Evolutionary conservation across 2,329 filamentous ascomycete species (phyloP), one percentile per base, ranked within the genome.

Genomic region (Pseudogymnoascus sp.): DNA sequence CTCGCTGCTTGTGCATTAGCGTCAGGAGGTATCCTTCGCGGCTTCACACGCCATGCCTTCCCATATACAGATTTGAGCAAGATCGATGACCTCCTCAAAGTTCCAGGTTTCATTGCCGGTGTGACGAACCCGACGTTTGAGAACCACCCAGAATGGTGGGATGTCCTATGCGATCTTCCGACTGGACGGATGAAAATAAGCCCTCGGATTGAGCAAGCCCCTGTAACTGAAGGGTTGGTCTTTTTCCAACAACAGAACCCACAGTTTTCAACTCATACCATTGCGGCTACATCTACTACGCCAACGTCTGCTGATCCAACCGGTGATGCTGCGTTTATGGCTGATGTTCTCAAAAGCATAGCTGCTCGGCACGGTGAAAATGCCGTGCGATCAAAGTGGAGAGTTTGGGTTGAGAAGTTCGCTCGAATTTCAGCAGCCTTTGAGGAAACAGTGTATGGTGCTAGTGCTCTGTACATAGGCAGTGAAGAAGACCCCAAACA

Each of bases 61-160:
- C 95, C 95, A 1, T 99, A 99, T 73, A 99, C 95, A 0, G 95
- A 99, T 77, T 82, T 99, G 46, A 97, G 92, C 67, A 99, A 99
- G 77, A 93, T 99, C 65, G 95, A 99, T 69, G 95, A 97, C 73
- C 83, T 99, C 10, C 82, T 99, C 59, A 93, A 96, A 70, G 95
- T 99, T 0, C 93, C 95, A 5, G 95, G 95, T 1, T 99, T 99
- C 76, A 96, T 99, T 70, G 95, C 95, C 2, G 95, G 95, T 64
- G 95, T 99, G 42, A 99, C 93, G 1, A 99, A 99, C 73, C 95
- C 95, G 5, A 93, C 92, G 0, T 99, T 99, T 74, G 92, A 93
- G 66, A 86, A 92, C 71, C 93, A 97, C 71, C 90, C 90, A 0
- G 93, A 97, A 73, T 99, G 95, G 95, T 99, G 95, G 95, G 95